Percentiles rank a stretch among this genome's conserved stretches.
phyloP scores from a whole-genome alignment of 345 rosid species.

The Ricinus communis region DNA sequence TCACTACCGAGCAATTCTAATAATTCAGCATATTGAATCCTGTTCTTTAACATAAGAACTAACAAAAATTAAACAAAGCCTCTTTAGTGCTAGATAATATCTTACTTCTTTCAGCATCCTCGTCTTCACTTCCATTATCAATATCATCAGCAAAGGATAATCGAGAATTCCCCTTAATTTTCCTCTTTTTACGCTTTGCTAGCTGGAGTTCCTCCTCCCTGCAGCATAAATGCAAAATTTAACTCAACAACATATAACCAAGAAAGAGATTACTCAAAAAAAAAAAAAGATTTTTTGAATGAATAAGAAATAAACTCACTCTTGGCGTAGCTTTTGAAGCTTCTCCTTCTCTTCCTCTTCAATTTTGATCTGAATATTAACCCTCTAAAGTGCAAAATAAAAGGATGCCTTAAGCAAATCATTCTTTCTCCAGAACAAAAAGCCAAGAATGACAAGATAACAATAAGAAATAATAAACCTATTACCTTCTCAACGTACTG shows the following conservation, averaged over 20 bases:
- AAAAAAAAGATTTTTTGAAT: not conserved
- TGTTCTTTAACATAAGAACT: not conserved
- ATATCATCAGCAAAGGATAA: slow-evolving; percentile 85
- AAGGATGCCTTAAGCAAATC: not conserved
- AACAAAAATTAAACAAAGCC: no score
- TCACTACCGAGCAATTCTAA: not conserved
- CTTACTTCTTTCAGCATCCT: slow-evolving; percentile 54
- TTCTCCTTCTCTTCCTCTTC: slow-evolving; percentile 99
- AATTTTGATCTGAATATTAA: slow-evolving; percentile 81
- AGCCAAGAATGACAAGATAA: not conserved
- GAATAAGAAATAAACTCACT: slow-evolving; percentile 45
- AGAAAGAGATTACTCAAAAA: not conserved
- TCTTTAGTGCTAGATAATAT: slow-evolving; percentile 16
- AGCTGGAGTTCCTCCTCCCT: slow-evolving; percentile 93
- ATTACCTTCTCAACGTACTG: slow-evolving; percentile 97
- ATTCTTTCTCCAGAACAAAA: not conserved
- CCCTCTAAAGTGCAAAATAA: slow-evolving; percentile 49
- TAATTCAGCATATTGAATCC: not conserved
- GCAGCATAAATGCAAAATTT: slow-evolving; percentile 8
- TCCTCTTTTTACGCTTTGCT: slow-evolving; percentile 88
- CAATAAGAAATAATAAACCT: not conserved
- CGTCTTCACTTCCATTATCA: slow-evolving; percentile 79
- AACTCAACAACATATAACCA: slow-evolving; percentile 9
- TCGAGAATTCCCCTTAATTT: slow-evolving; percentile 70
- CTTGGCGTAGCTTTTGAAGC: slow-evolving; percentile 82